These are phyloP conservation scores for Epichloe uncinata DNA, from an alignment of 2,329 filamentous ascomycete species.

Conservation along the genomic window DNA sequence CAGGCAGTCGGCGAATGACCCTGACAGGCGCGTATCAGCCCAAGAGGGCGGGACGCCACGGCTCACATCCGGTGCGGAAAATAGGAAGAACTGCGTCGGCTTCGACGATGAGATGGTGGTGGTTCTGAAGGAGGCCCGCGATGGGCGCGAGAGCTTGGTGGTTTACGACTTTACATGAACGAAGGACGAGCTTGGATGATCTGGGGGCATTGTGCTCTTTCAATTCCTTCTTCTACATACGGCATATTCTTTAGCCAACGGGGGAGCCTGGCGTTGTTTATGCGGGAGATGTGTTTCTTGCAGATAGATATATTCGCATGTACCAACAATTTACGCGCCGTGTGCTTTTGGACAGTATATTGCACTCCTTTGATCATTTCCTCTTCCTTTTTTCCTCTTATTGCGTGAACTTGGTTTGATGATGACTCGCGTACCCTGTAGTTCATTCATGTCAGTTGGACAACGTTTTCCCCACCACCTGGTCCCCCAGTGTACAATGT, in stretches of 20 bases:
- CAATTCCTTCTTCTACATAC: too few relatives aligned
- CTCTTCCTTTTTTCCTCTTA: neutral
- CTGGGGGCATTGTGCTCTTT: too few relatives aligned
- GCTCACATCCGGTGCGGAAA: conserved; percentile 23
- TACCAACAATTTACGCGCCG: too few relatives aligned
- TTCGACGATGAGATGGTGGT: conserved; percentile 93
- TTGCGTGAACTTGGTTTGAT: too few relatives aligned
- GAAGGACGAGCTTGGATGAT: neutral
- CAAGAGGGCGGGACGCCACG: neutral
- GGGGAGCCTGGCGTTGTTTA: neutral
- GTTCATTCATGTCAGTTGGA: too few relatives aligned
- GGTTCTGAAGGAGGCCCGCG: conserved; percentile 57
- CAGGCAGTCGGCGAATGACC: conserved; percentile 12
- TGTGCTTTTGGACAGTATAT: too few relatives aligned
- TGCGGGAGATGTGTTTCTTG: neutral
- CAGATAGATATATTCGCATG: too few relatives aligned
- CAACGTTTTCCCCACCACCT: too few relatives aligned
- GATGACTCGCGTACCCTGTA: too few relatives aligned
- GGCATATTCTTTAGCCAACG: neutral
- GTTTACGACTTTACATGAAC: conserved; percentile 69
- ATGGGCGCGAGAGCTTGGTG: conserved; percentile 59
- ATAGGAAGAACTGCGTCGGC: conserved; percentile 54
- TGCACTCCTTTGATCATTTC: neutral
- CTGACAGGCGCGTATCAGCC: conserved; percentile 10
- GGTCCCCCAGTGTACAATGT: too few relatives aligned